Evolutionary conservation across 1,284 basidiomycete species (phyloP).

Genomic region (Ceratobasidium sp.): DNA sequence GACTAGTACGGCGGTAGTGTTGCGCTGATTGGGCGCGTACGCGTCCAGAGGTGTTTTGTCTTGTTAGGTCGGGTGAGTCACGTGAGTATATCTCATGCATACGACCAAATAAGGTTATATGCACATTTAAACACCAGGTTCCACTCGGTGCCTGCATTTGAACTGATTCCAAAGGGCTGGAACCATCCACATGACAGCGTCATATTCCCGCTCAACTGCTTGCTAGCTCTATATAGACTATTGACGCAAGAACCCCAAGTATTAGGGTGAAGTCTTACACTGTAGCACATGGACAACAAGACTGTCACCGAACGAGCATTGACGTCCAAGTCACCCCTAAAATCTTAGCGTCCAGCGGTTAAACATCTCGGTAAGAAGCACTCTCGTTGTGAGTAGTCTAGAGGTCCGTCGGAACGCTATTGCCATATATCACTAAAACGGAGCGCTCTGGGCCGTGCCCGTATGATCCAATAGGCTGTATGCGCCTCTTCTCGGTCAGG

Average conservation of each 20-base stretch:
- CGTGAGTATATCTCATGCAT: neutral
- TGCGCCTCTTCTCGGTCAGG: constrained; percentile 17
- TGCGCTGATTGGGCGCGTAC: neutral
- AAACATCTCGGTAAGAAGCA: constrained; percentile 2
- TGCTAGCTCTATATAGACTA: neutral
- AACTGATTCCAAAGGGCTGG: neutral
- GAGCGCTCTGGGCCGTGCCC: neutral
- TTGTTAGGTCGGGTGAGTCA: neutral
- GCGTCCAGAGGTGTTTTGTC: constrained; percentile 1
- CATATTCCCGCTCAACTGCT: neutral
- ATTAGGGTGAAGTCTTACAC: constrained; percentile 4
- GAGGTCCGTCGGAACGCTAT: neutral
- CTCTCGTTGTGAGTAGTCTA: neutral
- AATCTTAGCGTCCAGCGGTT: constrained; percentile 6
- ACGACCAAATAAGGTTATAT: neutral
- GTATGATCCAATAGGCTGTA: constrained; percentile 7
- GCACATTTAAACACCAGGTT: neutral
- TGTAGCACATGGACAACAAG: neutral
- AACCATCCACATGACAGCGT: neutral
- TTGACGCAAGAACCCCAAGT: neutral
- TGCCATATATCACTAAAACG: constrained; percentile 6
- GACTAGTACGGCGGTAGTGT: constrained; percentile 11
- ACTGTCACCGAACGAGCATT: neutral
- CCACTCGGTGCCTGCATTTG: neutral
- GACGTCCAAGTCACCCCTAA: constrained; percentile 8